These are phyloP conservation scores for Cymodocea nodosa DNA, from an alignment of 116 monocot genomes.

Conservation along the genomic window DNA sequence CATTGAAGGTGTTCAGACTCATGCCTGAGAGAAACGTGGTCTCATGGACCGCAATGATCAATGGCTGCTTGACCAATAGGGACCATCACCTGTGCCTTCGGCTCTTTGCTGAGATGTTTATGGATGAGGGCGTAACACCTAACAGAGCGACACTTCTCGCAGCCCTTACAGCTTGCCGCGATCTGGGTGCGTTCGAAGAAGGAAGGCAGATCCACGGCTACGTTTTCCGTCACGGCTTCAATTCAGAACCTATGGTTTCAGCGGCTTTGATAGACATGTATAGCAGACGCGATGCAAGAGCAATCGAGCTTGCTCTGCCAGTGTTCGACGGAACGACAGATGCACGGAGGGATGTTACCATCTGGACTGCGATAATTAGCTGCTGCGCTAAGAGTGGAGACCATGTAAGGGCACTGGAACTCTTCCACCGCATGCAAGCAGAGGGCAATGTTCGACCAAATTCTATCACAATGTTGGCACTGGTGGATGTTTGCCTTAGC, in stretches of 20 bases:
- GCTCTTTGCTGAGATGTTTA: slow-evolving; percentile 19
- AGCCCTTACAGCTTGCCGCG: slow-evolving; percentile 18
- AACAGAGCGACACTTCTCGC: slow-evolving; percentile 32
- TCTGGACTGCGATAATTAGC: slow-evolving; percentile 21
- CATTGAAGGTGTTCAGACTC: slow-evolving; percentile 14
- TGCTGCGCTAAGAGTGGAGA: slow-evolving; percentile 8
- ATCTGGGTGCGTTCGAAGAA: slow-evolving; percentile 7
- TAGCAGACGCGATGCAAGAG: slow-evolving; percentile 9
- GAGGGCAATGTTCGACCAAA: slow-evolving; percentile 14
- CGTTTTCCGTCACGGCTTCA: slow-evolving; percentile 12
- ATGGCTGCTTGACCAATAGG: slow-evolving; percentile 13
- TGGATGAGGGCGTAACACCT: slow-evolving; percentile 12
- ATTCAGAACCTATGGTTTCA: slow-evolving; percentile 4
- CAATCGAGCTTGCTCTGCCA: not conserved
- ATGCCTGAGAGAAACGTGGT: slow-evolving; percentile 34
- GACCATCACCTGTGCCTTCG: slow-evolving; percentile 2
- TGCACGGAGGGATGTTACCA: slow-evolving; percentile 17
- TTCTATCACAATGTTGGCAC: slow-evolving; percentile 15
- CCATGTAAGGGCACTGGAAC: not conserved
- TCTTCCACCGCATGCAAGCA: slow-evolving; percentile 14
- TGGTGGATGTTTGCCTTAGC: slow-evolving; percentile 12
- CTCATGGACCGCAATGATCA: slow-evolving; percentile 44
- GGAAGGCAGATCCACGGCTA: slow-evolving; percentile 23
- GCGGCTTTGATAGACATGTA: slow-evolving; percentile 27
- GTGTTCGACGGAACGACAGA: slow-evolving; percentile 1